Evolutionary conservation across 176 grass and related monocot species (phyloP).

Genomic region (Eleusine indica): DNA sequence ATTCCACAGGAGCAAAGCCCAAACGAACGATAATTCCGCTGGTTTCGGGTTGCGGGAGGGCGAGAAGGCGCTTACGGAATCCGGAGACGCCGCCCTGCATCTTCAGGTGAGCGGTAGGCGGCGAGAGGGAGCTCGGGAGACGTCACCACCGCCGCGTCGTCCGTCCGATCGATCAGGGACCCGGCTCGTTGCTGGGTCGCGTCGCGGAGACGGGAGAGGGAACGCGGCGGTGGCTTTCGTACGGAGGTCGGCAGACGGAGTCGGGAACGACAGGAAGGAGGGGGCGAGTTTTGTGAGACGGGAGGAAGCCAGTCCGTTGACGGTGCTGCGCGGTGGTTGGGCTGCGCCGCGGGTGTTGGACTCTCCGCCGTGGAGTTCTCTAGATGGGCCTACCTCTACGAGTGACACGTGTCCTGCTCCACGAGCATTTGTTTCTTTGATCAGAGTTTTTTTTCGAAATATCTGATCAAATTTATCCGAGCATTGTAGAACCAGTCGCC

Average conservation of each 20-base stretch:
- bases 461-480: no score
- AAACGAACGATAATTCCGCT: neutral
- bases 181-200: neutral
- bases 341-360: slow-evolving; percentile 20
- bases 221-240: neutral
- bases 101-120: neutral
- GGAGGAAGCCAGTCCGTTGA: neutral
- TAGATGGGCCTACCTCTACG: neutral
- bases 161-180: slow-evolving; percentile 1
- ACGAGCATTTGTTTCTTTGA: no score
- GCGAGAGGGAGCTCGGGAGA: neutral
- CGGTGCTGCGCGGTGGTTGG: slow-evolving; percentile 1
- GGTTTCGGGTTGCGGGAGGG: neutral
- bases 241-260: neutral
- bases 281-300: neutral
- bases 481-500: no score
- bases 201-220: neutral
- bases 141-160: neutral
- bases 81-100: slow-evolving; percentile 78
- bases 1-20: neutral
- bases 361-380: neutral
- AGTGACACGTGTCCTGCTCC: no score
- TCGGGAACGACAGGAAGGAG: neutral
- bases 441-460: no score
- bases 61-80: slow-evolving; percentile 63